Evolutionary conservation across 2,329 filamentous ascomycete species (phyloP).

Genomic region (Sarocladium strictum): DNA sequence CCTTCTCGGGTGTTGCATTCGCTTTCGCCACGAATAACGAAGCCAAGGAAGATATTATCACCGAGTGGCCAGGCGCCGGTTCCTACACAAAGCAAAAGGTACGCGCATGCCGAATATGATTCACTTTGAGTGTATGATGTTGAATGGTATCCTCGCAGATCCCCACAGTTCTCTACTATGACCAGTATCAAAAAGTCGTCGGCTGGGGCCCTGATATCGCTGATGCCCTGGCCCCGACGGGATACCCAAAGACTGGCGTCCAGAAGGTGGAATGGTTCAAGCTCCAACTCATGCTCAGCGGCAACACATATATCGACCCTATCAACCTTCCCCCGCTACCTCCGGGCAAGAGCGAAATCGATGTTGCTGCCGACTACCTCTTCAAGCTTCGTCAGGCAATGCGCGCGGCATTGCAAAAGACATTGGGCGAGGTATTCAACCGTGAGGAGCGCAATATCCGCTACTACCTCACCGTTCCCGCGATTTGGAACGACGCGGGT

Average conservation of each 20-base stretch:
- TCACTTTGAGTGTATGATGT: background rate
- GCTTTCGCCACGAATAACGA: conserved; percentile 97
- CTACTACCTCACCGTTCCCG: conserved; percentile 97
- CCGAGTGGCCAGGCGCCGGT: conserved; percentile 96
- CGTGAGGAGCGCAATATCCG: conserved; percentile 96
- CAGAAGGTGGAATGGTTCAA: conserved; percentile 99
- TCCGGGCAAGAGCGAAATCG: conserved; percentile 96
- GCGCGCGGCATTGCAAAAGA: conserved; percentile 93
- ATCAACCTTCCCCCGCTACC: conserved; percentile 97
- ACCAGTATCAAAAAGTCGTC: conserved; percentile 99
- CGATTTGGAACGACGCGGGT: conserved; percentile 98
- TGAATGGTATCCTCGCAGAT: conserved; percentile 52
- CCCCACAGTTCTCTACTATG: conserved; percentile 98
- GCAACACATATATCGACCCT: conserved; percentile 98
- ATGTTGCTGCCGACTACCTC: conserved; percentile 97
- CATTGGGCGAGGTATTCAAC: conserved; percentile 94
- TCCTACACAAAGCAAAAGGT: conserved; percentile 99
- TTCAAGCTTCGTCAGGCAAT: conserved; percentile 98
- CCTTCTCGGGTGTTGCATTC: conserved; percentile 95
- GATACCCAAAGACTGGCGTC: conserved; percentile 94
- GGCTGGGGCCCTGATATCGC: conserved; percentile 98
- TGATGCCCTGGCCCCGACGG: conserved; percentile 90
- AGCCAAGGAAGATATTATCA: conserved; percentile 97
- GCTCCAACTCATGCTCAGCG: conserved; percentile 95
- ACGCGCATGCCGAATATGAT: conserved; percentile 11